Percentiles rank a stretch among this genome's conserved stretches.
These are phyloP conservation scores for Lasiosphaeria miniovina DNA, from an alignment of 495 filamentous ascomycete species.

Conservation along the genomic window DNA sequence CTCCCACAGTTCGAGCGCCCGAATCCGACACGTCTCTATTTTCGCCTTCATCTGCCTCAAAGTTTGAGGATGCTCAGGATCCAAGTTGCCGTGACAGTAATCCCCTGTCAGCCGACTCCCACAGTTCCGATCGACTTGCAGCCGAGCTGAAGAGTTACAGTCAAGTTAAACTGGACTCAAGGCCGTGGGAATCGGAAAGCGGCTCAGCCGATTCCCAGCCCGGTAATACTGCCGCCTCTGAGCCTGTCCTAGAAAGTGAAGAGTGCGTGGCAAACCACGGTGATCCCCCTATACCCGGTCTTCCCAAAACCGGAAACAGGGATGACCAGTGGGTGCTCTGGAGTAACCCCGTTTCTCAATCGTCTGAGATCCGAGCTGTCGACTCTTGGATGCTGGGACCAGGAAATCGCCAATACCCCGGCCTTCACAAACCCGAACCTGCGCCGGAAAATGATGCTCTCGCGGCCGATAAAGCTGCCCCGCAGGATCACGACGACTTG, in stretches of 20 bases:
- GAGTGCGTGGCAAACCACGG: constrained; percentile 30
- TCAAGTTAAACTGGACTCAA: constrained; percentile 30
- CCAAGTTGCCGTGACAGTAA: constrained; percentile 35
- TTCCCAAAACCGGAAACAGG: not conserved
- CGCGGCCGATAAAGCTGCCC: not conserved
- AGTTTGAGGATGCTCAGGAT: constrained; percentile 11
- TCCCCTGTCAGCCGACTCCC: constrained; percentile 37
- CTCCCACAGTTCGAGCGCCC: constrained; percentile 32
- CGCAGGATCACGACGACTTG: constrained; percentile 21
- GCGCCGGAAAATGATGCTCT: constrained; percentile 11
- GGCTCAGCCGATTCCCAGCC: not conserved
- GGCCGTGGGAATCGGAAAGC: constrained; percentile 14
- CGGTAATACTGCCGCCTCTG: not conserved
- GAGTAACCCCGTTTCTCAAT: constrained; percentile 17
- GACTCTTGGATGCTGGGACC: not conserved
- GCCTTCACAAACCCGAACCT: constrained; percentile 28
- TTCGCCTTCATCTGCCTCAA: constrained; percentile 22
- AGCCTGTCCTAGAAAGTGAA: constrained; percentile 25
- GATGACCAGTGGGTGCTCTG: constrained; percentile 22
- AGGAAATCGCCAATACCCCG: constrained; percentile 17
- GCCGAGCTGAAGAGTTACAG: constrained; percentile 39
- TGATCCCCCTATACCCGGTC: constrained; percentile 12
- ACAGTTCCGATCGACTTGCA: constrained; percentile 30
- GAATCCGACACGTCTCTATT: constrained; percentile 41
- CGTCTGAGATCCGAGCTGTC: not conserved